Conservation (phyloP, 805 yeast genomes). For the Alloascoidea africana region DNA sequence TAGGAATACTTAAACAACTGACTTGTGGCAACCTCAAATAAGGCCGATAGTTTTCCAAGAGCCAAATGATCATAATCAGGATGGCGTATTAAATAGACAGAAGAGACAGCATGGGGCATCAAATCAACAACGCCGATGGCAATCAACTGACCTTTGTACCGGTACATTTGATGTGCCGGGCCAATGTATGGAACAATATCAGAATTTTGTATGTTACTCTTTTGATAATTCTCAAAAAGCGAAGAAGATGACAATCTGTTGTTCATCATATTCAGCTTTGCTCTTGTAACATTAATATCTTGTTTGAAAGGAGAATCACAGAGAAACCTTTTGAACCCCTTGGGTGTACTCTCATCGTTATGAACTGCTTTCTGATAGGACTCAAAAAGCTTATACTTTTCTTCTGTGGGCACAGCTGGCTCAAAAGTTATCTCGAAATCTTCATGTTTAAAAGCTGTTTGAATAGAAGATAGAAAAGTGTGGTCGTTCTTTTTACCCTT, state of each 20-base stretch:
- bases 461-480: conserved; percentile 12
- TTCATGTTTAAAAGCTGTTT: conserved; percentile 1
- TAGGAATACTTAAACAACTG: conserved; percentile 29
- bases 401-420: conserved; percentile 32
- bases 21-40: conserved; percentile 50
- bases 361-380: conserved; percentile 65
- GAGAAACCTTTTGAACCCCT: conserved; percentile 47
- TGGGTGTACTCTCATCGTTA: conserved; percentile 35
- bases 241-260: conserved; percentile 6
- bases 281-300: conserved; percentile 11
- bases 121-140: conserved; percentile 71
- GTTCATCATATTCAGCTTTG: conserved; percentile 11
- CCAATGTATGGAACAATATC: conserved; percentile 22
- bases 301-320: conserved; percentile 48
- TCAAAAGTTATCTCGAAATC: conserved; percentile 31
- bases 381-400: conserved; percentile 43
- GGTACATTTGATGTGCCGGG: conserved; percentile 70
- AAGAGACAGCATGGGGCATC: conserved; percentile 60
- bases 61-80: conserved; percentile 59
- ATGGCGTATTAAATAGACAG: conserved; percentile 83
- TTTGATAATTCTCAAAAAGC: not conserved
- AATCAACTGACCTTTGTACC: conserved; percentile 41
- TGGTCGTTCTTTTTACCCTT: conserved; percentile 12
- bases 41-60: conserved; percentile 64
- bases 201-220: not conserved